Percentiles rank a stretch among this genome's conserved stretches.
Conservation (phyloP, 148 eudicot species). For the Fagopyrum esculentum region DNA sequence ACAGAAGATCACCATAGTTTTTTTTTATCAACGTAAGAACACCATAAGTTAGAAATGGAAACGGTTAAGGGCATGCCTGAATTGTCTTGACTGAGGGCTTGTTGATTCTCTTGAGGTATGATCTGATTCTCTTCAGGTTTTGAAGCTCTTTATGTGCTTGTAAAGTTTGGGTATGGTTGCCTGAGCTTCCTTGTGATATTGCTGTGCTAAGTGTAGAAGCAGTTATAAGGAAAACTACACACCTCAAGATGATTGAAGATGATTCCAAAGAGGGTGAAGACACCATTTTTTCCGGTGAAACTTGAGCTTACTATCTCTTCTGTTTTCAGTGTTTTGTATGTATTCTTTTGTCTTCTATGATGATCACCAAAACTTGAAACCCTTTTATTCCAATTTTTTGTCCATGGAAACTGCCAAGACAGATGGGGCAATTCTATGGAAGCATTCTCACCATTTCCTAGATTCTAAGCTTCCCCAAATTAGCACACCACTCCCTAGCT, state of each 20-base stretch:
- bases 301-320: neutral
- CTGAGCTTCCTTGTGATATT: conserved; percentile 18
- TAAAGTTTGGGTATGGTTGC: conserved; percentile 45
- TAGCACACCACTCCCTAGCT: neutral
- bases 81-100: conserved; percentile 86
- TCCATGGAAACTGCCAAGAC: conserved; percentile 33
- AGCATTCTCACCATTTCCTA: conserved; percentile 13
- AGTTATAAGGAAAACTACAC: conserved; percentile 42
- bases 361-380: conserved; percentile 16
- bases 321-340: conserved; percentile 16
- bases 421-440: conserved; percentile 20
- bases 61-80: conserved; percentile 37
- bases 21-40: neutral
- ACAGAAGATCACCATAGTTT: neutral
- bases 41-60: neutral
- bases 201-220: conserved; percentile 26
- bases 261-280: conserved; percentile 19
- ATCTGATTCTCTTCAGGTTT: conserved; percentile 47
- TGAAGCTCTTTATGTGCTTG: conserved; percentile 49
- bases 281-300: conserved; percentile 32
- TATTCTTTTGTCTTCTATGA: conserved; percentile 36
- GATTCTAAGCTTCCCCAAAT: conserved; percentile 6
- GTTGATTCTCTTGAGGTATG: conserved; percentile 60
- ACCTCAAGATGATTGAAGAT: conserved; percentile 34
- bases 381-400: conserved; percentile 54